Evolutionary conservation across 768 basidiomycete species (phyloP), one percentile per base, ranked within the genome.

Genomic region (Infundibulicybe gibba): DNA sequence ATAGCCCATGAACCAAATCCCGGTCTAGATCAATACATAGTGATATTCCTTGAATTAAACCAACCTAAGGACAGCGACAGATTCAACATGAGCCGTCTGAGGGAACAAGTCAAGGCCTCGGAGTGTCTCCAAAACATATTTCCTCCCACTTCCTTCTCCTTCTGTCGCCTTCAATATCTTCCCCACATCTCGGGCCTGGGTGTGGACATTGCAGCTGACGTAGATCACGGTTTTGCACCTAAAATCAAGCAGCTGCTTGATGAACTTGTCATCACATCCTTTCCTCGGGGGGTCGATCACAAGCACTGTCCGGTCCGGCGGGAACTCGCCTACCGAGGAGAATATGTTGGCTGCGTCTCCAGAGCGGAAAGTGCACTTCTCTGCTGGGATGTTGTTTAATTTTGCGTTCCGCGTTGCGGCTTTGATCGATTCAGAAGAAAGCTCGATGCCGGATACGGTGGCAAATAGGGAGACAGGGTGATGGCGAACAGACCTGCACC

Each of bases 131-230:
- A 99, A 55, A 51, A 78, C 72, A 66, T 97, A 99, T 56, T 67
- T 71, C 56, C 63, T 68, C 55, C 60, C 62, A 48, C 54, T 68
- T 35, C 52, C 69, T 40, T 63, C 68, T 40, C 54, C 67, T 45
- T 61, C 67, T 40, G 62, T 69, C 54, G 66, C 65, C 50, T 74
- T 76, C 60, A 78, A 65, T 32, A 97, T 79, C 65, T 71, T 78
- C 13, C 90, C 93, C 2, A 97, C 74, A 64, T 97, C 94, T 56
- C 94, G 69, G 30, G 89, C 90, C 69, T 91, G 89, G 6, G 93
- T 93, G 57, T 94, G 94, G 40, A 97, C 94, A 60, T 95, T 97
- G 58, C 94, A 97, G 60, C 89, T 92, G 47, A 97, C 91, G 59
- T 97, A 97, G 42, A 94, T 88, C 51, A 94, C 74, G 21, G 78